Conservation (phyloP, 75 land plant species). For the Isoetes taiwanensis region DNA sequence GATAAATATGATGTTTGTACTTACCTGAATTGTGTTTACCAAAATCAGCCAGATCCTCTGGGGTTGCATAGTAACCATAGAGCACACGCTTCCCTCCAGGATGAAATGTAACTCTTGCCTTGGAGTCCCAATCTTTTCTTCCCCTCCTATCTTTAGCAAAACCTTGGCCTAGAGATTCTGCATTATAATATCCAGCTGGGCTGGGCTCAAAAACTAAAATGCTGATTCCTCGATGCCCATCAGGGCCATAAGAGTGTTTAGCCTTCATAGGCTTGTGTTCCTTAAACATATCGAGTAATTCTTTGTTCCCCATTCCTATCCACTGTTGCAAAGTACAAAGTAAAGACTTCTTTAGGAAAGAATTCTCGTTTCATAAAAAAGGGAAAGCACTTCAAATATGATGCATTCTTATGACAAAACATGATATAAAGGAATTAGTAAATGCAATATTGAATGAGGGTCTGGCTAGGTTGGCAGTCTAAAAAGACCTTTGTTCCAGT, state of each 20-base stretch:
- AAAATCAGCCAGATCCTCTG: slow-evolving; percentile 62
- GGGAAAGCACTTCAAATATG: too few relatives aligned
- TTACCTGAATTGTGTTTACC: slow-evolving; percentile 69
- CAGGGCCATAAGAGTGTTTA: slow-evolving; percentile 85
- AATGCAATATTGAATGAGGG: too few relatives aligned
- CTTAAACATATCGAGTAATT: slow-evolving; percentile 64
- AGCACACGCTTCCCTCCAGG: slow-evolving; percentile 67
- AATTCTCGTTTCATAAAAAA: too few relatives aligned
- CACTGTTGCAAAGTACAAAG: too few relatives aligned
- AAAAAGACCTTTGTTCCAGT: too few relatives aligned
- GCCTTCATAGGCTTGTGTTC: slow-evolving; percentile 59
- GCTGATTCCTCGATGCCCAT: slow-evolving; percentile 89
- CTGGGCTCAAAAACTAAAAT: slow-evolving; percentile 61
- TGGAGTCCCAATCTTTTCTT: slow-evolving; percentile 54
- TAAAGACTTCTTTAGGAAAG: too few relatives aligned
- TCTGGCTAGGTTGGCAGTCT: too few relatives aligned
- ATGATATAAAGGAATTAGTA: too few relatives aligned
- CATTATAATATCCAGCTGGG: slow-evolving; percentile 64
- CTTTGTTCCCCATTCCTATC: slow-evolving; percentile 96
- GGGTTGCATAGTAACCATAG: slow-evolving; percentile 61
- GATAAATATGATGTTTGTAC: background rate
- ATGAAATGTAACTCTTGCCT: slow-evolving; percentile 20
- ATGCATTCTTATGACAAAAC: too few relatives aligned
- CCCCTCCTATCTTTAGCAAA: slow-evolving; percentile 38
- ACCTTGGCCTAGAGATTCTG: slow-evolving; percentile 61